A percentile compares a stretch with the other conserved stretches of the same genome.
phyloP scores from a whole-genome alignment of 2,329 filamentous ascomycete genomes.

The Aspergillus fumigatus region DNA sequence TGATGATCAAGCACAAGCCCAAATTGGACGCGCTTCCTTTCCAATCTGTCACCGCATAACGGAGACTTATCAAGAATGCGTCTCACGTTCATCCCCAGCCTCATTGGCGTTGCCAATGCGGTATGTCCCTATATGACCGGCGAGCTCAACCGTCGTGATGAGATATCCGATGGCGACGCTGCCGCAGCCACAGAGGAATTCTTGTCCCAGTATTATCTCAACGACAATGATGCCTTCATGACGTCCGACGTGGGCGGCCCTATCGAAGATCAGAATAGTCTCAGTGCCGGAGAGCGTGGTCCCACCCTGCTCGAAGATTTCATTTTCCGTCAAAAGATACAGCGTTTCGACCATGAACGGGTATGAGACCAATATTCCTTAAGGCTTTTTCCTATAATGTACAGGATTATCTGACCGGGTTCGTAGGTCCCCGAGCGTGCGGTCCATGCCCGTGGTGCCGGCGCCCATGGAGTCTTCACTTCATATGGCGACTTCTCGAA shows the following conservation, averaged over 20 bases:
- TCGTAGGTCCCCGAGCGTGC: conserved; percentile 56
- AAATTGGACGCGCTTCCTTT: not conserved
- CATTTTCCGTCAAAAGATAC: conserved; percentile 67
- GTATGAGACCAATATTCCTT: conserved; percentile 37
- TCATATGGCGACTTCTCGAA: conserved; percentile 64
- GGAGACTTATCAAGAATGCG: conserved; percentile 20
- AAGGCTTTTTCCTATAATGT: not conserved
- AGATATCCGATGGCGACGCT: conserved; percentile 17
- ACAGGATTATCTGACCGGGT: conserved; percentile 2
- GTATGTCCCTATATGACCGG: conserved; percentile 41
- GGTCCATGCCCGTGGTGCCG: conserved; percentile 65
- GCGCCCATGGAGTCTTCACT: conserved; percentile 66
- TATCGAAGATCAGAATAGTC: conserved; percentile 61
- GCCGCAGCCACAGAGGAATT: conserved; percentile 34
- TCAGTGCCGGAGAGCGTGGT: conserved; percentile 63
- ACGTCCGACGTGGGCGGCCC: conserved; percentile 66
- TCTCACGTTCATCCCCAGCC: conserved; percentile 22
- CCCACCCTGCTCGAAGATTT: conserved; percentile 68
- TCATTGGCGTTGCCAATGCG: conserved; percentile 34
- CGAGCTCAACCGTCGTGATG: conserved; percentile 23
- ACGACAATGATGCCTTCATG: conserved; percentile 53
- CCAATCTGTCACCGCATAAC: not conserved
- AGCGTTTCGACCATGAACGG: conserved; percentile 66
- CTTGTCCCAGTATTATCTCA: conserved; percentile 42
- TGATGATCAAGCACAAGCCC: not conserved